Conservation (phyloP, 805 yeast genomes). For the Kodamaea kaohsiungensis region DNA sequence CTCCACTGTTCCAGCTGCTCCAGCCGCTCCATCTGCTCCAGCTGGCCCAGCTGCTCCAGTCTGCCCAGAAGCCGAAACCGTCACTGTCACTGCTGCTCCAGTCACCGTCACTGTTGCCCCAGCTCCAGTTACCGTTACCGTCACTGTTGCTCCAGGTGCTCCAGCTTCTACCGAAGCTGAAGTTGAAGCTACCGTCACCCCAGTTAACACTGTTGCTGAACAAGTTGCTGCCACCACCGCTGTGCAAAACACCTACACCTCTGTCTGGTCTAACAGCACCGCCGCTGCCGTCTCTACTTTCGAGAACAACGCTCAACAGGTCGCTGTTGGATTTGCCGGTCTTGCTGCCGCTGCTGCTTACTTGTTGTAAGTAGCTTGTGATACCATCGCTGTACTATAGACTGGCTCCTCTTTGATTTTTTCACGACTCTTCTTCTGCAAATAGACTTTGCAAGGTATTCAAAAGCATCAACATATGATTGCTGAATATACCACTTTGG, state of each 20-base stretch:
- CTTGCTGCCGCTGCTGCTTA: constrained; percentile 43
- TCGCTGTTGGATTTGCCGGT: constrained; percentile 39
- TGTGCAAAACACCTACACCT: constrained; percentile 39
- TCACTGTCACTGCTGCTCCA: constrained; percentile 10
- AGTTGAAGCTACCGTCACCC: constrained; percentile 53
- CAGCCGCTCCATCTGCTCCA: constrained; percentile 12
- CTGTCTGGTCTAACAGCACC: constrained; percentile 25
- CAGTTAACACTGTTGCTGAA: constrained; percentile 47
- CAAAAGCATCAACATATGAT: not conserved
- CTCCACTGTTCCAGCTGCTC: constrained; percentile 9
- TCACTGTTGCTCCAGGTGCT: constrained; percentile 15
- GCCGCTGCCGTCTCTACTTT: constrained; percentile 25
- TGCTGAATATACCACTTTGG: constrained; percentile 1
- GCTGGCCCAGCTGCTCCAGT: constrained; percentile 13
- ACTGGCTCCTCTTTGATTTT: not conserved
- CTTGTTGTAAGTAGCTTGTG: constrained; percentile 26
- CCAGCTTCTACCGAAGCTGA: constrained; percentile 29
- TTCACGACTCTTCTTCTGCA: constrained; percentile 2
- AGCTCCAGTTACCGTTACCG: constrained; percentile 10
- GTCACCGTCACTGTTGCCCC: constrained; percentile 9
- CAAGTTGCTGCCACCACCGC: constrained; percentile 46
- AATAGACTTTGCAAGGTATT: constrained; percentile 1
- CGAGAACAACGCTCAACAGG: constrained; percentile 34
- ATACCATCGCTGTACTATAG: not conserved
- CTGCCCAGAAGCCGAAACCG: constrained; percentile 10